Conservation (phyloP, 2,329 filamentous ascomycete genomes). For the Talaromyces sp. region DNA sequence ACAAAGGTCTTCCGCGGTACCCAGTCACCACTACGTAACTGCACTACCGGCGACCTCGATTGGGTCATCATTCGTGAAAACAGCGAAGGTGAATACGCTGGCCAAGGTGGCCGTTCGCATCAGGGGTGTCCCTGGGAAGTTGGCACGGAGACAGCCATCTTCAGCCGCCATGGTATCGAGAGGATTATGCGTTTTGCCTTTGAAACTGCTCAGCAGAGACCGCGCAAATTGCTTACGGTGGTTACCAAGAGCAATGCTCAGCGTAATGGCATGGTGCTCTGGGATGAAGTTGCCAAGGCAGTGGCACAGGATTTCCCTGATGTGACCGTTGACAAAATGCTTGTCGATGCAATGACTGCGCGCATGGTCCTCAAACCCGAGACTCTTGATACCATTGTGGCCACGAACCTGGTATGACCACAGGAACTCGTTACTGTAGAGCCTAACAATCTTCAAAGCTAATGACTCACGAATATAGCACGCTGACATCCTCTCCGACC, state of each 20-base stretch:
- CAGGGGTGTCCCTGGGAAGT: slow-evolving; percentile 48
- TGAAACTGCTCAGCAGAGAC: slow-evolving; percentile 45
- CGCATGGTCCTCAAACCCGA: slow-evolving; percentile 50
- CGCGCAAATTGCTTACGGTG: slow-evolving; percentile 47
- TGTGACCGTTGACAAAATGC: slow-evolving; percentile 51
- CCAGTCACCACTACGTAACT: slow-evolving; percentile 46
- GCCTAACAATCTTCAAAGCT: not conserved
- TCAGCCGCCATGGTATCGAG: slow-evolving; percentile 49
- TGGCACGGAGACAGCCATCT: slow-evolving; percentile 51
- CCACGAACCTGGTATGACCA: slow-evolving; percentile 44
- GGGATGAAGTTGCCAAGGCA: slow-evolving; percentile 49
- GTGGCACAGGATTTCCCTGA: slow-evolving; percentile 48
- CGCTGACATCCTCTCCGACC: slow-evolving; percentile 65
- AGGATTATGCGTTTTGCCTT: slow-evolving; percentile 52
- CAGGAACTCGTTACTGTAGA: not conserved
- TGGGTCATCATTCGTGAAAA: slow-evolving; percentile 55
- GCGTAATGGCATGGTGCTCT: slow-evolving; percentile 53
- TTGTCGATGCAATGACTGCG: slow-evolving; percentile 54
- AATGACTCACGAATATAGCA: slow-evolving; percentile 25
- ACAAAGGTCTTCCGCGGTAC: slow-evolving; percentile 50
- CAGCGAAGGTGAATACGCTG: slow-evolving; percentile 52
- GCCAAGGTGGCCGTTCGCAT: slow-evolving; percentile 51
- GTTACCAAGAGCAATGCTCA: slow-evolving; percentile 55
- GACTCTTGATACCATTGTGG: slow-evolving; percentile 50
- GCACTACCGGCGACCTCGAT: slow-evolving; percentile 47